Base-by-base conservation (phyloP, 441 rosid genomes). In the Aquilaria agallochum region DNA sequence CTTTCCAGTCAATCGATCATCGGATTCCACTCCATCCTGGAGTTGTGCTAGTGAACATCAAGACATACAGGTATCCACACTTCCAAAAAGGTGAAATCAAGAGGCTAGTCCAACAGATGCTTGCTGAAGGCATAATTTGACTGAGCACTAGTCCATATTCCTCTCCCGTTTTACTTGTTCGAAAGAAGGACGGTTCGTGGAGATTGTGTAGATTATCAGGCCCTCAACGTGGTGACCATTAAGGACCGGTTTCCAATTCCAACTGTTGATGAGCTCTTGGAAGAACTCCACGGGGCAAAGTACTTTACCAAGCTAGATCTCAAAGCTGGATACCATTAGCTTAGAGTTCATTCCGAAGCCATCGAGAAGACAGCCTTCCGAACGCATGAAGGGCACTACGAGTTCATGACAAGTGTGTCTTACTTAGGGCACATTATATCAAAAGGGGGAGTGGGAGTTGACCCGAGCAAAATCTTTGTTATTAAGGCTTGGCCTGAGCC, bases 161-260 rank as follows among this genome's bases (percentile, higher is more conserved):
- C n/a, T 30, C 20, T 5, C 42, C 54, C 2, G 2, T 49, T 0
- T 48, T 60, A 9, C 15, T 60, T n/a, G 63, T 60, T 5, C 20
- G 40, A 30, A 60, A 60, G 55, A 50, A 13, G n/a, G 63, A 49
- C 27, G 40, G 44, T 0, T 44, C 33, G 5, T 60, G 45, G 63
- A 3, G 42, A 2, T 60, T 60, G 31, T 48, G 55, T 13, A 4
- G 53, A 49, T 10, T 60, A 60, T 15, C 5, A n/a, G 5, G 42
- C 53, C 11, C n/a, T 60, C 1, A n/a, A 60, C 54, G 30, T 7
- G 3, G 42, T 32, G 1, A 60, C 15, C 5, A 40, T 31, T 2
- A 27, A 11, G 1, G 63, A 11, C 15, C 4, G 31, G 31, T 60
- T 2, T 30, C 44, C 63, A 0, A 60, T 49, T 4, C 63, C 53